Evolutionary conservation across 2,329 filamentous ascomycete species (phyloP), one percentile per base, ranked within the genome.

Genomic region (Colletotrichum spaethianum): DNA sequence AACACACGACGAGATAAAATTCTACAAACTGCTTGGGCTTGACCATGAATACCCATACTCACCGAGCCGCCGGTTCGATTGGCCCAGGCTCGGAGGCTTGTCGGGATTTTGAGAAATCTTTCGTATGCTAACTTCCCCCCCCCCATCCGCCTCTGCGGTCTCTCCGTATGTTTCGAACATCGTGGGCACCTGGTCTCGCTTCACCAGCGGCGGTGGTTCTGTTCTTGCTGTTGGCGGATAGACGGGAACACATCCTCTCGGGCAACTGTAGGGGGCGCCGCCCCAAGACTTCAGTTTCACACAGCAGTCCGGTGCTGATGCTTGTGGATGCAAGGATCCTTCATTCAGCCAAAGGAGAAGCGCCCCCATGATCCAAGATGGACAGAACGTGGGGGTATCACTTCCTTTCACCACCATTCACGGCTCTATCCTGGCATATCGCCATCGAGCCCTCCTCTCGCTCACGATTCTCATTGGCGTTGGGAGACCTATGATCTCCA

Each of bases 311-410:
- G 20, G 40, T 20, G 52, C 40, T 46, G 40, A n/a, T 46, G 31
- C 56, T 55, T 55, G 48, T n/a, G 23, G 53, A 16, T 28, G 48
- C 68, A 53, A 59, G 48, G 50, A 50, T 55, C 61, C 40, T 67
- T 71, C 67, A 44, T 60, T 67, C 40, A 31, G 31, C 38, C 18
- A 38, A 52, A 56, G 7, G 40, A 38, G 31, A 53, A 20, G 18
- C 56, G 23, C 53, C 67, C 63, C 63, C 57, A 33, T 53, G 42
- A 57, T 42, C 40, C 59, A 44, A 60, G 46, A 23, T 33, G 38
- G 60, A 65, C 44, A 50, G 46, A 46, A 65, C 72, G 72, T 73
- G 72, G 72, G 68, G 72, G 69, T 46, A 44, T 66, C 18, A 50
- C 61, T 55, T 59, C 56, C 67, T 55, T 20, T 59, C 26, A 53